Conservation (phyloP, 805 yeast genomes). For the Deakozyma indianensis region DNA sequence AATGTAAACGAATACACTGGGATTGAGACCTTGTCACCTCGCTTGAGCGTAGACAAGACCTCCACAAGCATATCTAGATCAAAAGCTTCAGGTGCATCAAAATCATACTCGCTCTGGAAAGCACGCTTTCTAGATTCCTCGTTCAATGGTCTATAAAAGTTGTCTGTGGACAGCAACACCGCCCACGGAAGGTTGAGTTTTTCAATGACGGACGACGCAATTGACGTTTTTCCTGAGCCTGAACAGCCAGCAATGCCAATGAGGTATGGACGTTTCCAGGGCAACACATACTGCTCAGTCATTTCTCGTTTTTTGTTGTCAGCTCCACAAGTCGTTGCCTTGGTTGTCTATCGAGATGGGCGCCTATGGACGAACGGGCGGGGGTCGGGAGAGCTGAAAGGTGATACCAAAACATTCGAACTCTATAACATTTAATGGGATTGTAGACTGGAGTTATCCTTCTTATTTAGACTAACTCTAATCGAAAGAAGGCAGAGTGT, state of each 20-base stretch:
- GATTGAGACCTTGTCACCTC: constrained; percentile 51
- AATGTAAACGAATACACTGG: constrained; percentile 55
- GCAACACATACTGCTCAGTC: constrained; percentile 42
- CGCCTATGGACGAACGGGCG: no score
- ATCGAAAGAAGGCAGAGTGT: no score
- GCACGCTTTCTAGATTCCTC: constrained; percentile 50
- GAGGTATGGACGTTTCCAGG: constrained; percentile 80
- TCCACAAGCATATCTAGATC: constrained; percentile 61
- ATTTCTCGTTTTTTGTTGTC: no score
- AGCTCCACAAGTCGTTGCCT: no score
- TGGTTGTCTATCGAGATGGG: no score
- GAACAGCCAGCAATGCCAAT: constrained; percentile 70
- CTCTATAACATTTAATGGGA: no score
- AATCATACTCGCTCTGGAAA: constrained; percentile 57
- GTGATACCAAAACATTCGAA: no score
- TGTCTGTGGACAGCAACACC: constrained; percentile 75
- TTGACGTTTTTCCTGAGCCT: constrained; percentile 90
- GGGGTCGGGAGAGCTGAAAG: no score
- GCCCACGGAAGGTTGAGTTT: constrained; percentile 75
- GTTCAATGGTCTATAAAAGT: constrained; percentile 69
- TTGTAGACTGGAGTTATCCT: no score
- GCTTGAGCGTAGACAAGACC: constrained; percentile 50
- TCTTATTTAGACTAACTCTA: no score
- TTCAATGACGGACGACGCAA: constrained; percentile 69
- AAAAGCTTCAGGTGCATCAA: constrained; percentile 75